Evolutionary conservation across 805 yeast genomes (phyloP).

Genomic region (Metschnikowia kunwiensis): DNA sequence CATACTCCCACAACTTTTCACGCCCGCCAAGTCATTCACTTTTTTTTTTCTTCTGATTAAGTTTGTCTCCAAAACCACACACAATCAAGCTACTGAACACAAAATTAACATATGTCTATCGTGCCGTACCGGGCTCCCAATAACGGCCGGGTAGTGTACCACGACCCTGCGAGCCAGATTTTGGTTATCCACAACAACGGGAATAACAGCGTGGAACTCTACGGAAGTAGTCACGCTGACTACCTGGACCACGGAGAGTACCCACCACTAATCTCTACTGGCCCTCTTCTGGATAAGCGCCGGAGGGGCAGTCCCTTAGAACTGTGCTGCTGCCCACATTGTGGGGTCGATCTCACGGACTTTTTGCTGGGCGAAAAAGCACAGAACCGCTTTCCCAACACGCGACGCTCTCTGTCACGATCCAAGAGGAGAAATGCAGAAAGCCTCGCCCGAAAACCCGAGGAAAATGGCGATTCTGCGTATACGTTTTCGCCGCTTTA

Average conservation of each 20-base stretch:
- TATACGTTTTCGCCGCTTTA: neutral
- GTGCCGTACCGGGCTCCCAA: constrained; percentile 32
- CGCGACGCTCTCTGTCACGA: too few species aligned
- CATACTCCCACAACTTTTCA: too few species aligned
- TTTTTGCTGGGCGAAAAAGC: too few species aligned
- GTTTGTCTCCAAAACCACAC: neutral
- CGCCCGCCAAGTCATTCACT: too few species aligned
- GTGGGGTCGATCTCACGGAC: neutral
- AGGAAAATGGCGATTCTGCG: neutral
- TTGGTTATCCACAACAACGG: constrained; percentile 34
- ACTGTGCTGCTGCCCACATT: neutral
- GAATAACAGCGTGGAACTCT: constrained; percentile 26
- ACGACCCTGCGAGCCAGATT: constrained; percentile 34
- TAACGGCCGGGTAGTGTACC: constrained; percentile 30
- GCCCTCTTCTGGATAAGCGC: neutral
- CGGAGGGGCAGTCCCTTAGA: neutral
- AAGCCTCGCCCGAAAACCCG: too few species aligned
- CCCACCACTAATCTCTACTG: too few species aligned
- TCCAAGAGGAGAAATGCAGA: too few species aligned
- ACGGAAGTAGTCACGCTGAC: too few species aligned
- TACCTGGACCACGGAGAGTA: too few species aligned
- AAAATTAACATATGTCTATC: constrained; percentile 29
- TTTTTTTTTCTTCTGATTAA: too few species aligned
- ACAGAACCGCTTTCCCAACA: too few species aligned
- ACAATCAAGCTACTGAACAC: neutral